Conservation (phyloP, 768 basidiomycete genomes). For the Leccinum boreale region DNA sequence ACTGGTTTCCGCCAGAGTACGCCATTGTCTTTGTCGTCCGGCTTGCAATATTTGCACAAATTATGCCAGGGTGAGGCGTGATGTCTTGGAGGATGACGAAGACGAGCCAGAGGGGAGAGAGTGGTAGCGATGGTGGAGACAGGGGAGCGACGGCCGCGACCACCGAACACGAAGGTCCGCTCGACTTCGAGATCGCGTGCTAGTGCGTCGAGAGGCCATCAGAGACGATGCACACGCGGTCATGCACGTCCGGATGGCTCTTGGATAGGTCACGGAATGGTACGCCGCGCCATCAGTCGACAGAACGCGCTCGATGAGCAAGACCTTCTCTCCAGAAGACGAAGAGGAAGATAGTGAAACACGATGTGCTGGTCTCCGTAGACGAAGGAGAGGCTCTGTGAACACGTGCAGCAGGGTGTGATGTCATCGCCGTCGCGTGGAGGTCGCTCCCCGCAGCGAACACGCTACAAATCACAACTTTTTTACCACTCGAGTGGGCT, state of each 20-base stretch:
- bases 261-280: not conserved
- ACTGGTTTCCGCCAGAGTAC: not conserved
- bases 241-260: not conserved
- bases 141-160: not conserved
- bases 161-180: not conserved
- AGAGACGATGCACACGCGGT: not conserved
- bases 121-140: too few relatives aligned
- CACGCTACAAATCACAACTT: constrained; percentile 9
- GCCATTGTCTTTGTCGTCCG: not conserved
- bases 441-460: not conserved
- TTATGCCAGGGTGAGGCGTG: not conserved
- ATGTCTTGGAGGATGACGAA: not conserved
- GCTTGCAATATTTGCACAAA: not conserved
- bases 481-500: constrained; percentile 5
- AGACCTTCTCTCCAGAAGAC: not conserved
- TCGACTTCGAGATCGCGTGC: not conserved
- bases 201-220: not conserved
- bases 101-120: too few relatives aligned
- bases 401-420: constrained; percentile 7
- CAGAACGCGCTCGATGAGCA: not conserved
- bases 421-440: not conserved
- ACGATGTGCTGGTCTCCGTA: not conserved
- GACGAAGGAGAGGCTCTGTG: not conserved
- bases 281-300: not conserved
- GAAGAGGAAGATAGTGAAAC: not conserved